Evolutionary conservation across 495 filamentous ascomycete species (phyloP).

Genomic region (Articulospora tetracladia): DNA sequence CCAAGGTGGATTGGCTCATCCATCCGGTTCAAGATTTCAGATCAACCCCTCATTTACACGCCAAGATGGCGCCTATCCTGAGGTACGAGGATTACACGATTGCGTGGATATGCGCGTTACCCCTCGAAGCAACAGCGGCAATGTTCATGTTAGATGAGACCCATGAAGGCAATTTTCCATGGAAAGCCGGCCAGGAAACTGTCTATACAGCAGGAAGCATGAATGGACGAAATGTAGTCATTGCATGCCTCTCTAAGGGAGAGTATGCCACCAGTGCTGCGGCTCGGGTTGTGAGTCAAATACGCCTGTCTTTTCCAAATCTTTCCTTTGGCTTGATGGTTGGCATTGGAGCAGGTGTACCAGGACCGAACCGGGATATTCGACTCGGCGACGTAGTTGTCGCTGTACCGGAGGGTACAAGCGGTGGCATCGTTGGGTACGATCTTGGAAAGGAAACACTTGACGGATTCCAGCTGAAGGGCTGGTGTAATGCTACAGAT

Average conservation of each 20-base stretch:
- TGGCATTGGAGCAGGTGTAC: conserved; percentile 29
- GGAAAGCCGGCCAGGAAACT: conserved; percentile 17
- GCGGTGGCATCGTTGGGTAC: conserved; percentile 21
- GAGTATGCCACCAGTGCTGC: background rate
- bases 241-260: background rate
- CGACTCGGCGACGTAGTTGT: conserved; percentile 22
- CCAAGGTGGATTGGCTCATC: too few species aligned
- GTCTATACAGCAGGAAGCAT: conserved; percentile 26
- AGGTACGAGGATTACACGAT: conserved; percentile 50
- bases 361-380: too few species aligned
- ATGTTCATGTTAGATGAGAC: conserved; percentile 40
- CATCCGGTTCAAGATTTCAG: too few species aligned
- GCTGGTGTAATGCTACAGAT: too few species aligned
- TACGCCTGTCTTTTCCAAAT: conserved; percentile 12
- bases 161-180: conserved; percentile 25
- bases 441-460: conserved; percentile 14
- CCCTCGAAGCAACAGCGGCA: conserved; percentile 40
- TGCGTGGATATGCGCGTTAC: conserved; percentile 46
- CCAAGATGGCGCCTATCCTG: too few species aligned
- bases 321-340: conserved; percentile 42
- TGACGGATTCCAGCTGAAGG: too few species aligned
- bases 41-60: too few species aligned
- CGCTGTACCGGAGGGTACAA: background rate
- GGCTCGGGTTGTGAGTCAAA: background rate
- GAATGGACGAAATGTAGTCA: conserved; percentile 6